Percentiles rank a stretch among this genome's conserved stretches.
Evolutionary conservation across 495 filamentous ascomycete species (phyloP).

Genomic region (Sordaria brevicollis): DNA sequence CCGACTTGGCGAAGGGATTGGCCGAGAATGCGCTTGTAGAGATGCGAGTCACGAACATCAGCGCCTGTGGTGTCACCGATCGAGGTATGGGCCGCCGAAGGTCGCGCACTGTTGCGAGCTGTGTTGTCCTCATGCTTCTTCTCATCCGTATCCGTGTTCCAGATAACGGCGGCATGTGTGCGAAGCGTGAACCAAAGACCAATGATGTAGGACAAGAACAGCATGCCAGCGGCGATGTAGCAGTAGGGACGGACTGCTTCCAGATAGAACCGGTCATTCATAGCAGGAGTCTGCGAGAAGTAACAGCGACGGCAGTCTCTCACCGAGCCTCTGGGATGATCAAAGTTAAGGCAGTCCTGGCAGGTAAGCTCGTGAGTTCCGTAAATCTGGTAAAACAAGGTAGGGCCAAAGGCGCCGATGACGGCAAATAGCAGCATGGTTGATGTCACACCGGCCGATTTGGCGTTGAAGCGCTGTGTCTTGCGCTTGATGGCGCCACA

Average conservation of each 20-base stretch:
- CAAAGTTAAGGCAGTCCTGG: constrained; percentile 53
- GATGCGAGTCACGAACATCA: constrained; percentile 68
- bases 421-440: constrained; percentile 98
- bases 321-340: constrained; percentile 25
- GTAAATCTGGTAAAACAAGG: constrained; percentile 98
- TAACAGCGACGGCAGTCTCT: constrained; percentile 84
- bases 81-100: constrained; percentile 27
- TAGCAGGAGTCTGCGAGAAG: constrained; percentile 79
- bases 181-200: constrained; percentile 93
- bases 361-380: constrained; percentile 94
- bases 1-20: constrained; percentile 79
- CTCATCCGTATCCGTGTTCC: constrained; percentile 80
- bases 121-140: constrained; percentile 53
- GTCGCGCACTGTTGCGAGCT: constrained; percentile 22
- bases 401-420: constrained; percentile 94
- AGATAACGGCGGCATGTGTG: constrained; percentile 94
- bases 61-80: constrained; percentile 30
- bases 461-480: constrained; percentile 97
- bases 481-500: constrained; percentile 97
- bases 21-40: constrained; percentile 89
- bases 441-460: constrained; percentile 91
- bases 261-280: constrained; percentile 77
- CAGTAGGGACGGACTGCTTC: constrained; percentile 89
- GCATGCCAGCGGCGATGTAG: constrained; percentile 69
- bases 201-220: constrained; percentile 90